phyloP scores from a whole-genome alignment of 2,329 filamentous ascomycete genomes.

The Fusarium concolor region DNA sequence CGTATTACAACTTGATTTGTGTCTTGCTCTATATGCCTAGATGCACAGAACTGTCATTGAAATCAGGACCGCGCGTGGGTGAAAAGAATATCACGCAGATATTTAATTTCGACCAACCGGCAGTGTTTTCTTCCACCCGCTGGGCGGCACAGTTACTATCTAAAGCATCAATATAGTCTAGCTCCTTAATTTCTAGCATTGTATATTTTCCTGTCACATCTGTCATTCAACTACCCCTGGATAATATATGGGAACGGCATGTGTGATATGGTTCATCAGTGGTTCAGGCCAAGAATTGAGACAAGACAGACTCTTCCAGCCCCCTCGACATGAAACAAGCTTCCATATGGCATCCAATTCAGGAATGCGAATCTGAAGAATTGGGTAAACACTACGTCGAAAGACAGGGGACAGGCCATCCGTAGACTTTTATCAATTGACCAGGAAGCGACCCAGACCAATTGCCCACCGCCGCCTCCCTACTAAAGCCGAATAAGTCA shows the following conservation, averaged over 20 bases:
- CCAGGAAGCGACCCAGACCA: neutral
- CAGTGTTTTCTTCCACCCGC: neutral
- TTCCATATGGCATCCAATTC: slow-evolving; percentile 1
- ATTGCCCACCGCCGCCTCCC: neutral
- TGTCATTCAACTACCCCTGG: slow-evolving; percentile 2
- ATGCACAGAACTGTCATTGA: neutral
- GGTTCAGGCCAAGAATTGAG: slow-evolving; percentile 19
- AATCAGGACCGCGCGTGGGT: neutral
- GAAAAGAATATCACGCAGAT: neutral
- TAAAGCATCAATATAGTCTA: neutral
- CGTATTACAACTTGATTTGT: neutral
- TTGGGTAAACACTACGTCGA: neutral
- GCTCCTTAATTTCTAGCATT: neutral
- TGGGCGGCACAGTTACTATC: neutral
- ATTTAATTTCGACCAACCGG: neutral
- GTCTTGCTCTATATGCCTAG: neutral
- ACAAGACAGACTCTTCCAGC: slow-evolving; percentile 3
- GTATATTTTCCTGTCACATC: neutral
- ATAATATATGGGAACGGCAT: slow-evolving; percentile 2
- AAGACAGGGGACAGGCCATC: slow-evolving; percentile 12
- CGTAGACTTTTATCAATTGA: neutral
- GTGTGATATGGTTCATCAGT: slow-evolving; percentile 11
- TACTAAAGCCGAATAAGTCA: neutral
- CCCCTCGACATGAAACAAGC: slow-evolving; percentile 15
- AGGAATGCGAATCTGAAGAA: neutral